Percentiles rank a stretch among this genome's conserved stretches.
Conservation (phyloP, 805 yeast species). For the Yarrowia sp. region DNA sequence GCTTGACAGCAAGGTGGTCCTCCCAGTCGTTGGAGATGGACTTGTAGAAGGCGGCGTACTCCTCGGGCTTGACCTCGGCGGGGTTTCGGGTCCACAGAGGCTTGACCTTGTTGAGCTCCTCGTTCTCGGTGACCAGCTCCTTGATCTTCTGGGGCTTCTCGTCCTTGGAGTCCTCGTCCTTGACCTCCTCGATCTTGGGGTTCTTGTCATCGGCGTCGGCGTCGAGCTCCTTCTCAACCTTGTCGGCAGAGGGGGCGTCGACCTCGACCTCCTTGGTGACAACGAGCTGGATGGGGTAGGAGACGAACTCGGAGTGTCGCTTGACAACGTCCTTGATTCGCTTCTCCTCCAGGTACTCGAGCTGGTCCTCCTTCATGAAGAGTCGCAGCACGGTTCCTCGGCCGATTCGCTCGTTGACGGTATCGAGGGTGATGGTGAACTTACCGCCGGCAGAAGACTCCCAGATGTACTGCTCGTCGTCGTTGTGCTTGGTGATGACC, state of each 20-base stretch:
- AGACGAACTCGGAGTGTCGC: conserved; percentile 98
- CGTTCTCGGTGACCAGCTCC: conserved; percentile 93
- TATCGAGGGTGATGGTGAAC: conserved; percentile 94
- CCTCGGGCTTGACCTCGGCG: conserved; percentile 95
- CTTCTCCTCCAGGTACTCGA: conserved; percentile 99
- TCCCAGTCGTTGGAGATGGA: conserved; percentile 99
- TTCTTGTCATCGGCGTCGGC: conserved; percentile 68
- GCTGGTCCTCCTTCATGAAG: conserved; percentile 98
- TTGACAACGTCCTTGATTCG: conserved; percentile 98
- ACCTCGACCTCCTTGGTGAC: conserved; percentile 99
- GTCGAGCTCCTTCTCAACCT: conserved; percentile 57
- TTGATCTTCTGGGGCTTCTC: conserved; percentile 87
- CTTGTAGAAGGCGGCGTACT: conserved; percentile 99
- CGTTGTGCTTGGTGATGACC: conserved; percentile 97
- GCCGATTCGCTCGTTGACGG: conserved; percentile 79
- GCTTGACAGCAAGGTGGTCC: conserved; percentile 99
- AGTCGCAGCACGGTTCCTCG: conserved; percentile 97
- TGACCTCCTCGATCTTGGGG: conserved; percentile 78
- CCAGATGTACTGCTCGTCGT: conserved; percentile 99
- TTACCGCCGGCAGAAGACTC: conserved; percentile 99
- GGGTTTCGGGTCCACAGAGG: conserved; percentile 99
- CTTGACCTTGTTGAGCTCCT: conserved; percentile 98
- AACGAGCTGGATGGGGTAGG: conserved; percentile 98
- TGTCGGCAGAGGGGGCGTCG: conserved; percentile 89
- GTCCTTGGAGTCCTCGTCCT: conserved; percentile 72